Evolutionary conservation across 345 rosid genomes (phyloP).

Genomic region (Schrenkiella parvula): DNA sequence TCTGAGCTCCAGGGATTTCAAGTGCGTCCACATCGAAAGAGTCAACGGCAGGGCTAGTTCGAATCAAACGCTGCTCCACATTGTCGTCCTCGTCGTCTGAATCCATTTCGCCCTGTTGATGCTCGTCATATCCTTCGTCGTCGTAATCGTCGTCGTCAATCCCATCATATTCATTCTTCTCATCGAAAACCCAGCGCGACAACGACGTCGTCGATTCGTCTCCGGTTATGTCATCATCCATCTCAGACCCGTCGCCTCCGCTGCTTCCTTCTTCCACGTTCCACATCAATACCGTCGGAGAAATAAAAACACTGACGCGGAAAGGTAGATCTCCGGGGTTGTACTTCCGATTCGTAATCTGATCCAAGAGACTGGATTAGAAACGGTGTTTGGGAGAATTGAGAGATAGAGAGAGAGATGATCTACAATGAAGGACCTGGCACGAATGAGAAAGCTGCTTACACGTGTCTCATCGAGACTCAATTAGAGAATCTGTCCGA

Average conservation of each 20-base stretch:
- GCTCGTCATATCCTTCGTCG: slow-evolving; percentile 27
- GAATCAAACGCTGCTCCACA: slow-evolving; percentile 81
- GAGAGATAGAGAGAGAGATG: slow-evolving; percentile 24
- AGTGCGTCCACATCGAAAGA: slow-evolving; percentile 96
- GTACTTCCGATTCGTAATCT: slow-evolving; percentile 23
- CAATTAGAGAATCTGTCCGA: too few species aligned
- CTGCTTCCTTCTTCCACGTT: slow-evolving; percentile 44
- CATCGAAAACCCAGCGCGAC: slow-evolving; percentile 93
- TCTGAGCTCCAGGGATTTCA: slow-evolving; percentile 78
- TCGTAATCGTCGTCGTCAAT: slow-evolving; percentile 43
- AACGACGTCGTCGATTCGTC: slow-evolving; percentile 60
- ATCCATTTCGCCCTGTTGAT: slow-evolving; percentile 39
- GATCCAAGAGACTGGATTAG: slow-evolving; percentile 10
- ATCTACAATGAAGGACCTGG: slow-evolving; percentile 19
- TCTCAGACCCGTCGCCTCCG: slow-evolving; percentile 34
- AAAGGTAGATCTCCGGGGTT: slow-evolving; percentile 1
- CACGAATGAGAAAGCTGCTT: slow-evolving; percentile 19
- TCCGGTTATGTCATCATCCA: slow-evolving; percentile 43
- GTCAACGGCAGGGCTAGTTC: slow-evolving; percentile 88
- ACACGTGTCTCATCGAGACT: slow-evolving; percentile 21
- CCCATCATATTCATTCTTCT: slow-evolving; percentile 65
- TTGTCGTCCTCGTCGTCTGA: slow-evolving; percentile 71
- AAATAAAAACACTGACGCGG: background rate
- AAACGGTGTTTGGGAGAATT: background rate
- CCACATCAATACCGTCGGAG: slow-evolving; percentile 21